Conservation (phyloP, 768 basidiomycete species). For the Leucosporidium yakuticum region DNA sequence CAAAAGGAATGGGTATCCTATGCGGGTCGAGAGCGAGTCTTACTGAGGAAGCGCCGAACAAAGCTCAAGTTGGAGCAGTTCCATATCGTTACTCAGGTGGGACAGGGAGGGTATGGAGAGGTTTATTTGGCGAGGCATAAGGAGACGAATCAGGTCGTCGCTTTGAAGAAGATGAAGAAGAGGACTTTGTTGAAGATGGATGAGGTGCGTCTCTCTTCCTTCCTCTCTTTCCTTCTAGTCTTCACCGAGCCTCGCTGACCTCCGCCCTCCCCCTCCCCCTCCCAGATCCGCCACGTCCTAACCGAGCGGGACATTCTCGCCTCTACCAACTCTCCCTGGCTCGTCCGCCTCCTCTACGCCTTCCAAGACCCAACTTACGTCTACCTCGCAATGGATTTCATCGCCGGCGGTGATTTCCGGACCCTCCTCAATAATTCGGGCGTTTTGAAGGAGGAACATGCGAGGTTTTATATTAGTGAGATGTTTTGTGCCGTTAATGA, state of each 20-base stretch:
- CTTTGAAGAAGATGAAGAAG: slow-evolving; percentile 95
- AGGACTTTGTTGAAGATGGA: slow-evolving; percentile 95
- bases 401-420: slow-evolving; percentile 96
- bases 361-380: slow-evolving; percentile 89
- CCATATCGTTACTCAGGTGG: slow-evolving; percentile 96
- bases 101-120: slow-evolving; percentile 97
- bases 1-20: slow-evolving; percentile 84
- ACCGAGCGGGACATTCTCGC: slow-evolving; percentile 97
- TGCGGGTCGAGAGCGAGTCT: slow-evolving; percentile 83
- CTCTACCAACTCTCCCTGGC: slow-evolving; percentile 94
- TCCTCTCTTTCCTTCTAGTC: not conserved
- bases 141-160: slow-evolving; percentile 93
- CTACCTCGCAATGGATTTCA: slow-evolving; percentile 98
- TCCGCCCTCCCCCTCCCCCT: not conserved
- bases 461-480: slow-evolving; percentile 92
- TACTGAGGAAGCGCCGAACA: slow-evolving; percentile 83
- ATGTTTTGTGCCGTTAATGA: slow-evolving; percentile 95
- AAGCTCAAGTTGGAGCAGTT: slow-evolving; percentile 92
- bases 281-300: slow-evolving; percentile 88
- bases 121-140: slow-evolving; percentile 92
- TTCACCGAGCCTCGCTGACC: not conserved
- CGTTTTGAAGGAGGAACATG: slow-evolving; percentile 93
- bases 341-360: slow-evolving; percentile 87
- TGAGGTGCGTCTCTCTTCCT: slow-evolving; percentile 58
- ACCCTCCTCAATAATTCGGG: slow-evolving; percentile 97